Percentiles rank a stretch among this genome's conserved stretches.
Evolutionary conservation across 768 basidiomycete genomes (phyloP).

Genomic region (Coprinopsis marcescibilis): DNA sequence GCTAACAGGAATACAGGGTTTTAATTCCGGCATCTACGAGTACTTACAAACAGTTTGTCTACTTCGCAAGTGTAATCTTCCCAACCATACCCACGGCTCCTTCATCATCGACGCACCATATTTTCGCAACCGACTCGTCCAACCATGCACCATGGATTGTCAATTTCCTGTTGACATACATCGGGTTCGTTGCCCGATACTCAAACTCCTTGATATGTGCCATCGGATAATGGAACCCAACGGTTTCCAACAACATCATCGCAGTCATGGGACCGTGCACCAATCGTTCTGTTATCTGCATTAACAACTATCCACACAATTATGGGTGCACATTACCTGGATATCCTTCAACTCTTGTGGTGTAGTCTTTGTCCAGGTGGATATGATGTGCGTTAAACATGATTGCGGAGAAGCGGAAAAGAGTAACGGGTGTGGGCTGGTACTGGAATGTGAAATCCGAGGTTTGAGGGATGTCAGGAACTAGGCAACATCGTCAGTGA

Average conservation of each 20-base stretch:
- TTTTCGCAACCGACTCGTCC: slow-evolving; percentile 30
- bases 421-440: slow-evolving; percentile 59
- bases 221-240: slow-evolving; percentile 44
- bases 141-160: slow-evolving; percentile 44
- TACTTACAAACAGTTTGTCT: slow-evolving; percentile 21
- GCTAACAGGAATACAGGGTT: neutral
- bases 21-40: slow-evolving; percentile 25
- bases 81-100: slow-evolving; percentile 70
- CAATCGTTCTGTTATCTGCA: slow-evolving; percentile 51
- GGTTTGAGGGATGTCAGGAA: slow-evolving; percentile 42
- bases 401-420: slow-evolving; percentile 83
- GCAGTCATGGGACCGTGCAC: slow-evolving; percentile 84
- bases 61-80: slow-evolving; percentile 21
- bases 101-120: slow-evolving; percentile 56
- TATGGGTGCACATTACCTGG: slow-evolving; percentile 40
- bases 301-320: neutral
- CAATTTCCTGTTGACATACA: slow-evolving; percentile 46
- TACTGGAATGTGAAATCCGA: slow-evolving; percentile 60
- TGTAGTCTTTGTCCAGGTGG: slow-evolving; percentile 74
- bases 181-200: slow-evolving; percentile 64
- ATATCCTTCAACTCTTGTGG: slow-evolving; percentile 63
- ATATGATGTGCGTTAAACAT: slow-evolving; percentile 85
- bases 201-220: slow-evolving; percentile 47
- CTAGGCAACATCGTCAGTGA: slow-evolving; percentile 23
- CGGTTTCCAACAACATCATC: slow-evolving; percentile 66